phyloP scores from a whole-genome alignment of 495 filamentous ascomycete species.

The Penicilliopsis zonata region DNA sequence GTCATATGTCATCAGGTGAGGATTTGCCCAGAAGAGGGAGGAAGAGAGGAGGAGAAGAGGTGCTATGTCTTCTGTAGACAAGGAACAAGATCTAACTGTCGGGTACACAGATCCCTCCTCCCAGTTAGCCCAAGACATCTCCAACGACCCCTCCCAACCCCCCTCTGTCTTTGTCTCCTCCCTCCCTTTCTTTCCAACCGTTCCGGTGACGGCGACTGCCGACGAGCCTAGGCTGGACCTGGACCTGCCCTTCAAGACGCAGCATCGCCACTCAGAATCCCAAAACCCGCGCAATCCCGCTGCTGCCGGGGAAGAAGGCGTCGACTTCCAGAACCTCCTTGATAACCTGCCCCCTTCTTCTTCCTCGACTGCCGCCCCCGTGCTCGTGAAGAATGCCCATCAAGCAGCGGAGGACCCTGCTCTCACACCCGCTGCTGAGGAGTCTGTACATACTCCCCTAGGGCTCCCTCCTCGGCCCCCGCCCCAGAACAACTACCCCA shows the following conservation, averaged over 20 bases:
- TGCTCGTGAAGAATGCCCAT: slow-evolving; percentile 16
- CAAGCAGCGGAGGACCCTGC: slow-evolving; percentile 16
- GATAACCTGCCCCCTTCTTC: slow-evolving; percentile 37
- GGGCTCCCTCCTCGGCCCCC: slow-evolving; percentile 37
- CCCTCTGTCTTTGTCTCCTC: slow-evolving; percentile 41
- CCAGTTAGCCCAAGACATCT: slow-evolving; percentile 24
- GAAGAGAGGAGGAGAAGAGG: slow-evolving; percentile 9
- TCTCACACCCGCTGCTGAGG: slow-evolving; percentile 21
- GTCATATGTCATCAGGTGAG: not conserved
- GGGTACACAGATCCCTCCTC: slow-evolving; percentile 18
- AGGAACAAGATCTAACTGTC: slow-evolving; percentile 22
- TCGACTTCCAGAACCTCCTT: slow-evolving; percentile 40
- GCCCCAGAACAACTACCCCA: slow-evolving; percentile 41
- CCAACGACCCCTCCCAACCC: slow-evolving; percentile 28
- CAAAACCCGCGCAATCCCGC: slow-evolving; percentile 6
- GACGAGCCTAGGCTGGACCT: slow-evolving; percentile 21
- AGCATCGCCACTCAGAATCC: slow-evolving; percentile 17
- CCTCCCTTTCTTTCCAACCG: slow-evolving; percentile 35
- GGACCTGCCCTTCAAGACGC: slow-evolving; percentile 9
- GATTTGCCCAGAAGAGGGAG: slow-evolving; percentile 1
- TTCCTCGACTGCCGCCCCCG: slow-evolving; percentile 19
- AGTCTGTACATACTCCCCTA: slow-evolving; percentile 23
- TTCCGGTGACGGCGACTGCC: slow-evolving; percentile 16
- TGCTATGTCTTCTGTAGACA: slow-evolving; percentile 15
- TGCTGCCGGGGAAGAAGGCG: slow-evolving; percentile 20